A percentile compares a stretch with the other conserved stretches of the same genome.
phyloP scores from a whole-genome alignment of 345 rosid genomes.

The Eucalyptus tenuipes region DNA sequence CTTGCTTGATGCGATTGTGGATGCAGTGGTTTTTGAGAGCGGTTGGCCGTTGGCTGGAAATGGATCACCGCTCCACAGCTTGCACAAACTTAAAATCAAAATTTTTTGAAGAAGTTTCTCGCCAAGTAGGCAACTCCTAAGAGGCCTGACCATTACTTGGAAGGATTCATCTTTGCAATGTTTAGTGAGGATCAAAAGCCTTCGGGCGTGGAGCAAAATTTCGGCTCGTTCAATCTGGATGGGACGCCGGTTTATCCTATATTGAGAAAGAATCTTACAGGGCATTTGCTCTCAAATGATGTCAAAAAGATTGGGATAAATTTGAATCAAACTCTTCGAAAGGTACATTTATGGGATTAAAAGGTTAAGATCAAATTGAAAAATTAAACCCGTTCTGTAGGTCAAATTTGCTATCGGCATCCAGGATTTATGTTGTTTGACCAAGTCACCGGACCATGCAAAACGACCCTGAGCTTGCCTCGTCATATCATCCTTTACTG shows the following conservation, averaged over 20 bases:
- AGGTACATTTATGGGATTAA: too few species aligned
- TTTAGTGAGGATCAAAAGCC: slow-evolving; percentile 10
- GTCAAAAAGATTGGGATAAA: too few species aligned
- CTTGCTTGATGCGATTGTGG: slow-evolving; percentile 24
- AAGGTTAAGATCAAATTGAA: too few species aligned
- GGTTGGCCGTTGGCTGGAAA: background rate
- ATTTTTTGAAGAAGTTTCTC: background rate
- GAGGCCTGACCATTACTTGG: background rate
- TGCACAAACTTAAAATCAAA: background rate
- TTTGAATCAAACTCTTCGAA: too few species aligned
- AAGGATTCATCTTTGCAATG: slow-evolving; percentile 8
- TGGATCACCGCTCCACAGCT: background rate
- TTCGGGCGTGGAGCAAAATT: background rate
- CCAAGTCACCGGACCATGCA: too few species aligned
- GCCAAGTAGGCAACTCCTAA: slow-evolving; percentile 16
- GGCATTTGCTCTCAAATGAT: too few species aligned
- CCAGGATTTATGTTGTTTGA: too few species aligned
- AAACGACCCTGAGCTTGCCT: too few species aligned
- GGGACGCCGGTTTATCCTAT: background rate
- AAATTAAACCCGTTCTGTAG: too few species aligned
- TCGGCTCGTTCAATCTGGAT: background rate
- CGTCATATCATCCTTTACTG: background rate
- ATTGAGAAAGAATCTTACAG: background rate
- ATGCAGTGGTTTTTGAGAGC: slow-evolving; percentile 1
- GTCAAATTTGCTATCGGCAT: too few species aligned